These are phyloP conservation scores for Encephalitozoon intestinalis DNA, from an alignment of 371 early-diverging fungal species.

Conservation along the genomic window DNA sequence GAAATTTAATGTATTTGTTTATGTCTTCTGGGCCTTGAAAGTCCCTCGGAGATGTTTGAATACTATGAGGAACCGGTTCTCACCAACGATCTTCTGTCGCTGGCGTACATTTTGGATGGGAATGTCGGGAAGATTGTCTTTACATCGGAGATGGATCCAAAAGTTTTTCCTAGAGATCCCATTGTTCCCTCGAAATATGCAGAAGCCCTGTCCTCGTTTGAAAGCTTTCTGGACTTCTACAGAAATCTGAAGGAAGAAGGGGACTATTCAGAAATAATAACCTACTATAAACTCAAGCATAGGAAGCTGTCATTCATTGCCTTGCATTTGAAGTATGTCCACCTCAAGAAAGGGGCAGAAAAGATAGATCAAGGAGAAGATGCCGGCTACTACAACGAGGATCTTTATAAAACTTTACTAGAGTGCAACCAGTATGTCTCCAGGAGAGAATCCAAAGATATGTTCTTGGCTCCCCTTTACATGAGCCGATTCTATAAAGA, in stretches of 20 bases:
- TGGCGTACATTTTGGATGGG: neutral
- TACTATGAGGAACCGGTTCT: neutral
- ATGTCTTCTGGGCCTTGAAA: neutral
- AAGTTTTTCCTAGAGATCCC: neutral
- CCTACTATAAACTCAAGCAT: neutral
- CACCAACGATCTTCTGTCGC: neutral
- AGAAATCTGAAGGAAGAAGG: neutral
- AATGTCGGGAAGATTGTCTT: neutral
- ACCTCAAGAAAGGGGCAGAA: neutral
- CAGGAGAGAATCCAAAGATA: neutral
- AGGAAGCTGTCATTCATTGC: neutral
- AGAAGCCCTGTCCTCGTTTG: neutral
- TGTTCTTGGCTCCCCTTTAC: neutral
- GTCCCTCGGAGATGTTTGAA: neutral
- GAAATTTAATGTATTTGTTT: slow-evolving; percentile 6
- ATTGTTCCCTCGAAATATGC: neutral
- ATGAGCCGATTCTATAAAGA: neutral
- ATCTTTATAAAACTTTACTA: neutral
- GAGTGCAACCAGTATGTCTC: neutral
- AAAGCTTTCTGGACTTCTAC: neutral
- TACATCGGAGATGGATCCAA: neutral
- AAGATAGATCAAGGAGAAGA: neutral
- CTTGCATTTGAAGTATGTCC: neutral
- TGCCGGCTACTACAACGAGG: neutral
- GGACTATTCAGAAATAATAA: neutral